These are phyloP conservation scores for Claviceps fusiformis DNA, from an alignment of 2,329 filamentous ascomycete species.

Conservation along the genomic window DNA sequence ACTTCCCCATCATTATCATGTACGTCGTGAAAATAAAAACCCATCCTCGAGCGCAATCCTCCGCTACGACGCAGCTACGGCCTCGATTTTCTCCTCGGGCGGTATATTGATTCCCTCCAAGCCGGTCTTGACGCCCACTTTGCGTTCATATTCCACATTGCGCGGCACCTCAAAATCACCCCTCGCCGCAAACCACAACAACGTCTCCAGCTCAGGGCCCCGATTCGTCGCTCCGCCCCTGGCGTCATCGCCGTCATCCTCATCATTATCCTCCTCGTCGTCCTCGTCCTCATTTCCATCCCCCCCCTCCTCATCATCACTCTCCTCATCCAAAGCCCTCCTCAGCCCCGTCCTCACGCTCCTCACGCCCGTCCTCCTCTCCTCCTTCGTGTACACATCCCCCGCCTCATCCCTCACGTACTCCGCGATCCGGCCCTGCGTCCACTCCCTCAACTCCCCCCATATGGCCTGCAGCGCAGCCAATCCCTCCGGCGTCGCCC, in stretches of 20 bases:
- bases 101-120: constrained; percentile 23
- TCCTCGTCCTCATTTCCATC: constrained; percentile 13
- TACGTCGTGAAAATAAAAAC: background rate
- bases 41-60: background rate
- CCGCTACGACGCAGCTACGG: constrained; percentile 6
- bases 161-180: constrained; percentile 31
- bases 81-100: constrained; percentile 10
- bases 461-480: constrained; percentile 41
- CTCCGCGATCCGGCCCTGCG: constrained; percentile 24
- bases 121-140: constrained; percentile 18
- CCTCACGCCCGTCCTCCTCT: constrained; percentile 51
- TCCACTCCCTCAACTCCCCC: constrained; percentile 30
- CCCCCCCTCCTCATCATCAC: constrained; percentile 39
- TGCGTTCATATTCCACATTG: constrained; percentile 30
- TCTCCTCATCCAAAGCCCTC: constrained; percentile 36
- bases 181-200: constrained; percentile 31
- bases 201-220: constrained; percentile 30
- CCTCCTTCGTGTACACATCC: constrained; percentile 60
- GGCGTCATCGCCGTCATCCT: background rate
- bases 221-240: constrained; percentile 14
- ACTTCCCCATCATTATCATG: background rate
- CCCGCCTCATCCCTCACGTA: constrained; percentile 30
- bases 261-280: constrained; percentile 4
- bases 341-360: constrained; percentile 60
- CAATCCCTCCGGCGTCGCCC: constrained; percentile 30